Evolutionary conservation across 176 grass and related monocot genomes (phyloP).

Genomic region (sorghum (Sorghum bicolor)): Sorghum_bicolor_NCBIv3 NC_012878.2:49818001-49818500

Average conservation of each 20-base stretch:
- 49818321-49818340: background rate
- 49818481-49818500: too few species aligned
- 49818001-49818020: background rate
- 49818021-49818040: background rate
- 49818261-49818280: background rate
- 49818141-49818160: background rate
- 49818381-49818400: background rate
- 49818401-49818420: background rate
- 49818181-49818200: background rate
- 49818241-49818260: slow-evolving; percentile 15
- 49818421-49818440: too few species aligned
- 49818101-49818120: background rate
- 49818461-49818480: too few species aligned
- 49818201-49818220: background rate
- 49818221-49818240: background rate
- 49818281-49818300: background rate
- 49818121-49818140: background rate
- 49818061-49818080: background rate
- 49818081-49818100: background rate
- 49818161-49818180: background rate
- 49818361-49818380: background rate
- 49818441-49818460: too few species aligned
- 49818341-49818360: background rate
- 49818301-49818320: background rate
- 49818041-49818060: background rate